Evolutionary conservation across 495 filamentous ascomycete species (phyloP).

Genomic region (Lasiosphaeris hirsuta): DNA sequence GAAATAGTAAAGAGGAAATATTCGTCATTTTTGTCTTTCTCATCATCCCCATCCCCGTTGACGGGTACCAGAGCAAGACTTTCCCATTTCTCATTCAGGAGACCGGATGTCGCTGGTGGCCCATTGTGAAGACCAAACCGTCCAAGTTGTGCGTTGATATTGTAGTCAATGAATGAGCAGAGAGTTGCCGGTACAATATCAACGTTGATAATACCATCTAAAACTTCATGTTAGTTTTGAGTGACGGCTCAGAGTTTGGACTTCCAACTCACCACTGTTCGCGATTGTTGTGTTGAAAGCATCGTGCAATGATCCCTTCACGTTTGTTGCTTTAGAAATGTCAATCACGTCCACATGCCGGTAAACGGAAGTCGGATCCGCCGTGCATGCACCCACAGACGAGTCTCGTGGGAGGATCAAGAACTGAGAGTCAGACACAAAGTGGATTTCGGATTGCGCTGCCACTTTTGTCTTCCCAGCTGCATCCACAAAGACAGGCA

Average conservation of each 20-base stretch:
- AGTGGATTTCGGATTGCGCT: slow-evolving; percentile 70
- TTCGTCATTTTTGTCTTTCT: slow-evolving; percentile 56
- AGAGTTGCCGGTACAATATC: slow-evolving; percentile 61
- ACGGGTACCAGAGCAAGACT: slow-evolving; percentile 63
- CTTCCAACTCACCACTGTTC: slow-evolving; percentile 24
- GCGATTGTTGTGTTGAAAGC: slow-evolving; percentile 25
- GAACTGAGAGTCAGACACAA: slow-evolving; percentile 61
- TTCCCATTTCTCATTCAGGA: slow-evolving; percentile 83
- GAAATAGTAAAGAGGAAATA: slow-evolving; percentile 67
- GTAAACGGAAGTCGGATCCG: slow-evolving; percentile 55
- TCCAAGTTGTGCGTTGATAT: slow-evolving; percentile 63
- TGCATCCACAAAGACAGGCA: slow-evolving; percentile 54
- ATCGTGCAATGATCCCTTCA: slow-evolving; percentile 58
- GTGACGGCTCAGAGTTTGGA: neutral
- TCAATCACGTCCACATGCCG: slow-evolving; percentile 74
- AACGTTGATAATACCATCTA: slow-evolving; percentile 51
- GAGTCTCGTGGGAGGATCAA: slow-evolving; percentile 69
- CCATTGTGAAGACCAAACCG: slow-evolving; percentile 71
- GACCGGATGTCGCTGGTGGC: slow-evolving; percentile 46
- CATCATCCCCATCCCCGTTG: slow-evolving; percentile 38
- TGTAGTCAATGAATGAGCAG: slow-evolving; percentile 71
- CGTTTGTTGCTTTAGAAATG: slow-evolving; percentile 60
- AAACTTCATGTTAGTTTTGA: neutral
- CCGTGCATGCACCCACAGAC: slow-evolving; percentile 55
- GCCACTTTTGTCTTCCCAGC: slow-evolving; percentile 50